A percentile compares a stretch with the other conserved stretches of the same genome.
These are phyloP conservation scores for Miscanthus lutarioriparius DNA, from an alignment of 176 grass and related monocot genomes.

Conservation along the genomic window DNA sequence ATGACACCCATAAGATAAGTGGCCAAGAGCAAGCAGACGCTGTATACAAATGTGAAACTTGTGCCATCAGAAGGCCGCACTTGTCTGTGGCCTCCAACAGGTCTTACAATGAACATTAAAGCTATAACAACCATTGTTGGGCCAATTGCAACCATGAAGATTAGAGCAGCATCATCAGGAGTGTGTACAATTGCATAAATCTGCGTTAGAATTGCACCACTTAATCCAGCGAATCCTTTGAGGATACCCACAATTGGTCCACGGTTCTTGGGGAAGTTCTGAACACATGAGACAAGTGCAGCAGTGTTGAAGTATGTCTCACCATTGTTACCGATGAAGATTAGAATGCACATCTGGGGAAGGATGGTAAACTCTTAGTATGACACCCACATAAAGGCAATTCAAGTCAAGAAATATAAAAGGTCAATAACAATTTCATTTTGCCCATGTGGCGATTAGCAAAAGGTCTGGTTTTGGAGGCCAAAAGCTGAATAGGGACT, in stretches of 20 bases:
- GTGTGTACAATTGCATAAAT: slow-evolving; percentile 69
- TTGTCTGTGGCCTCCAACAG: slow-evolving; percentile 71
- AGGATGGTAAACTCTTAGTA: slow-evolving; percentile 22
- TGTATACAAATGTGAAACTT: slow-evolving; percentile 85
- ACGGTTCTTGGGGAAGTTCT: slow-evolving; percentile 90
- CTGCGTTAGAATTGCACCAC: slow-evolving; percentile 87
- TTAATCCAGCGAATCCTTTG: slow-evolving; percentile 88
- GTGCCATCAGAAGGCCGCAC: slow-evolving; percentile 63
- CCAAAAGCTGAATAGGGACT: background rate
- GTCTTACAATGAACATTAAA: slow-evolving; percentile 88
- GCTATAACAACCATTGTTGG: slow-evolving; percentile 72
- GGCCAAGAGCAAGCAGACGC: slow-evolving; percentile 70
- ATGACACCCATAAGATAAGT: slow-evolving; percentile 89
- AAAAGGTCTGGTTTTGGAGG: background rate
- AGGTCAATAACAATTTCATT: background rate
- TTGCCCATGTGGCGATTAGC: background rate
- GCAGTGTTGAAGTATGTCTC: slow-evolving; percentile 95
- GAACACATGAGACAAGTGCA: slow-evolving; percentile 87
- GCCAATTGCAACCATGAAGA: slow-evolving; percentile 84
- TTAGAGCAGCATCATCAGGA: slow-evolving; percentile 57
- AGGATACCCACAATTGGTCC: slow-evolving; percentile 93
- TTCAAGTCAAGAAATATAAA: slow-evolving; percentile 14
- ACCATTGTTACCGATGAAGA: slow-evolving; percentile 82
- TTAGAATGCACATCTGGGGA: slow-evolving; percentile 86
- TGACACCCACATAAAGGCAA: background rate